These are phyloP conservation scores for Lipomyces anomalus DNA, from an alignment of 805 yeast genomes.

Conservation along the genomic window DNA sequence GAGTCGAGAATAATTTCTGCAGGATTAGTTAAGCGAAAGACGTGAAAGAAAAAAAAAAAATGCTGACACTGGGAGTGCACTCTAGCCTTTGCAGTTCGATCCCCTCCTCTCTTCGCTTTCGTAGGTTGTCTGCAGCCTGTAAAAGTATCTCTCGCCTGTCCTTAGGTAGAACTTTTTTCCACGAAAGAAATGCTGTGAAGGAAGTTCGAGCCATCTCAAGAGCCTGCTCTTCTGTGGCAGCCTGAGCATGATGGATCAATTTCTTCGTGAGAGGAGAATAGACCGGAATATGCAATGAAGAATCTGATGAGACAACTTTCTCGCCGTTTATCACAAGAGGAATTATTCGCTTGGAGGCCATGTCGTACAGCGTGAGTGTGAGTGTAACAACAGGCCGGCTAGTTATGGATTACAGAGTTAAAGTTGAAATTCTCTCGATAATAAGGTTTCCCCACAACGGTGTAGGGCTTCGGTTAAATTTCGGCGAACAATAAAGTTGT, in stretches of 20 bases:
- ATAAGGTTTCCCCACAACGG: too few species aligned
- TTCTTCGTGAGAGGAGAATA: neutral
- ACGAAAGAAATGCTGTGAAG: slow-evolving; percentile 5
- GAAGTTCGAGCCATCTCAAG: slow-evolving; percentile 10
- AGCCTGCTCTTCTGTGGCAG: slow-evolving; percentile 11
- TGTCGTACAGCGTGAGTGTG: too few species aligned
- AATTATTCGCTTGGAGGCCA: slow-evolving; percentile 2
- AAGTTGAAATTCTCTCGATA: too few species aligned
- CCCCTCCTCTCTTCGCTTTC: slow-evolving; percentile 9
- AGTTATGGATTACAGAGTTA: too few species aligned
- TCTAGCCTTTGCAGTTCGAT: slow-evolving; percentile 14
- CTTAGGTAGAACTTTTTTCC: slow-evolving; percentile 7
- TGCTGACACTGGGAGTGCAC: slow-evolving; percentile 11
- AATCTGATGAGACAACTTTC: slow-evolving; percentile 1
- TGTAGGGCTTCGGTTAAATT: too few species aligned
- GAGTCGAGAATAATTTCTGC: slow-evolving; percentile 5
- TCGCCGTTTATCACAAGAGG: slow-evolving; percentile 10
- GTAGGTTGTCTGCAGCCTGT: slow-evolving; percentile 3
- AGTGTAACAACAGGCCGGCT: too few species aligned
- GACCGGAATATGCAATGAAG: slow-evolving; percentile 6
- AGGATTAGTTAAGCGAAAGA: neutral
- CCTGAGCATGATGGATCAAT: slow-evolving; percentile 13
- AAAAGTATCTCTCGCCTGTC: slow-evolving; percentile 13
- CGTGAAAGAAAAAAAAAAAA: neutral
- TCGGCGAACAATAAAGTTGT: too few species aligned